Evolutionary conservation across 108 stramenopile genomes (phyloP).

Genomic region (Cyclotella baltica): DNA sequence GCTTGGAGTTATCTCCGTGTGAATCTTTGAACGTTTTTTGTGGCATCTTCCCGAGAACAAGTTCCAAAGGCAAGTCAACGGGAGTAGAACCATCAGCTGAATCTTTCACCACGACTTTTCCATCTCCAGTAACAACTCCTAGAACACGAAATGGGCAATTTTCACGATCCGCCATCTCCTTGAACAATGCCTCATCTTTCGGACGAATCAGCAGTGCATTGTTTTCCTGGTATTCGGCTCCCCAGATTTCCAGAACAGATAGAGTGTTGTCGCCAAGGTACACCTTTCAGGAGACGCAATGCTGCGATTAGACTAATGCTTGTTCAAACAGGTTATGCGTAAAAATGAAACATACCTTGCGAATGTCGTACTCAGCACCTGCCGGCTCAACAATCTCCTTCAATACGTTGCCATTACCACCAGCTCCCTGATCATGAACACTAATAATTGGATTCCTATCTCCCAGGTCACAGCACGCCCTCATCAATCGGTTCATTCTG

Average conservation of each 20-base stretch:
- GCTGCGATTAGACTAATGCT: background rate
- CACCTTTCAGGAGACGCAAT: conserved; percentile 52
- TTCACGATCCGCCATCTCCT: conserved; percentile 92
- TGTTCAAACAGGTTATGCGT: background rate
- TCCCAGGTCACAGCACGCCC: conserved; percentile 97
- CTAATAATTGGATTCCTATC: conserved; percentile 96
- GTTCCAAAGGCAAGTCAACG: conserved; percentile 95
- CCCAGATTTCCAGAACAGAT: conserved; percentile 98
- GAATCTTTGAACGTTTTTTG: conserved; percentile 95
- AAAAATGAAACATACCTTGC: conserved; percentile 68
- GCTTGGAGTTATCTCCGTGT: conserved; percentile 59
- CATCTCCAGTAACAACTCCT: conserved; percentile 93
- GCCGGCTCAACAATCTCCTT: conserved; percentile 99
- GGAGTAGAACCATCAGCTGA: conserved; percentile 89
- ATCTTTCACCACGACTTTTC: conserved; percentile 94
- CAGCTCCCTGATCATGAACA: conserved; percentile 98
- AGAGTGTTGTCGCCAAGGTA: conserved; percentile 95
- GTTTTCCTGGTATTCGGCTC: conserved; percentile 99
- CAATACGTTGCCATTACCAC: conserved; percentile 99
- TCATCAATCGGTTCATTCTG: conserved; percentile 96
- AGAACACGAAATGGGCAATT: conserved; percentile 92
- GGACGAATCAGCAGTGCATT: conserved; percentile 93
- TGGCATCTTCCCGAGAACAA: conserved; percentile 98
- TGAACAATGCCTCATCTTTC: conserved; percentile 76
- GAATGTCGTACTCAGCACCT: conserved; percentile 94